phyloP scores from a whole-genome alignment of 352 stramenopile genomes.

The Halophytophthora polymorphica region DNA sequence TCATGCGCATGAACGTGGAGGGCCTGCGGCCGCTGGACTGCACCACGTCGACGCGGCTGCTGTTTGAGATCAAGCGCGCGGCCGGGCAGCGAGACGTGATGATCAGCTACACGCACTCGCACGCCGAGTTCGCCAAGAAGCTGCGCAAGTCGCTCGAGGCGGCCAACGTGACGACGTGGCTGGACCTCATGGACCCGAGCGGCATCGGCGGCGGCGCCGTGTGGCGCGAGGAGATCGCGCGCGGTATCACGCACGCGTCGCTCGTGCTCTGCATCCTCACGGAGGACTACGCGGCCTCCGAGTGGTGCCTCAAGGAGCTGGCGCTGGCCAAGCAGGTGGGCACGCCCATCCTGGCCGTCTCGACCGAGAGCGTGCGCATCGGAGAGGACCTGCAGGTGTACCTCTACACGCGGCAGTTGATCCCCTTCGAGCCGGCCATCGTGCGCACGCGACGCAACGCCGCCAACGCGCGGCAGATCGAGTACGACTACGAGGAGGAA shows the following conservation, averaged over 20 bases:
- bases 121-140: conserved; percentile 80
- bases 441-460: conserved; percentile 45
- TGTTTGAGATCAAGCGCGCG: conserved; percentile 82
- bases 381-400: conserved; percentile 80
- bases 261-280: conserved; percentile 77
- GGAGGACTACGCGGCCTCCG: conserved; percentile 73
- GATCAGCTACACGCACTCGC: conserved; percentile 88
- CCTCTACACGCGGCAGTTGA: conserved; percentile 78
- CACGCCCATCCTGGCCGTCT: conserved; percentile 75
- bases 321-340: conserved; percentile 78
- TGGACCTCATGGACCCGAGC: conserved; percentile 84
- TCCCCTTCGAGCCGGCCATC: conserved; percentile 75
- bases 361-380: conserved; percentile 61
- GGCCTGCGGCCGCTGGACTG: conserved; percentile 71
- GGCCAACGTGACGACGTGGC: conserved; percentile 80
- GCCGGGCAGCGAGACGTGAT: conserved; percentile 78
- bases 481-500: conserved; percentile 74
- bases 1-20: conserved; percentile 75
- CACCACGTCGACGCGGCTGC: conserved; percentile 68
- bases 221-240: conserved; percentile 79
- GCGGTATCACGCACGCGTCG: conserved; percentile 72
- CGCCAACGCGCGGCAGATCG: conserved; percentile 60
- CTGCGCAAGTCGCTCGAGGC: conserved; percentile 65
- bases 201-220: conserved; percentile 79
- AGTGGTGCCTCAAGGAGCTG: conserved; percentile 86